phyloP scores from a whole-genome alignment of 495 filamentous ascomycete genomes.

The Daldinia grandis region DNA sequence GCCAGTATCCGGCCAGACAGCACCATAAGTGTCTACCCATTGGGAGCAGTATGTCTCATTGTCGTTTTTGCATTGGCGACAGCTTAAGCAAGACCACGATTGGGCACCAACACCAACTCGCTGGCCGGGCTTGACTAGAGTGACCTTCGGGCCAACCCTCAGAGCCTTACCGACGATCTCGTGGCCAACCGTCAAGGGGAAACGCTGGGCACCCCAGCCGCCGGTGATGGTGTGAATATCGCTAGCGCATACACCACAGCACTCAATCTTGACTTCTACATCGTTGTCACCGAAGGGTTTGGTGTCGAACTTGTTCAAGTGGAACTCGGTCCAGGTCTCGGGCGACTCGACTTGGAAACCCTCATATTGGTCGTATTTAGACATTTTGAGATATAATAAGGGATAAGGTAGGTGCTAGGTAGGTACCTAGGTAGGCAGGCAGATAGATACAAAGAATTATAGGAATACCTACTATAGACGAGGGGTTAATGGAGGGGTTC shows the following conservation, averaged over 20 bases:
- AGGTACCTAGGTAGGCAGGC: too few relatives aligned
- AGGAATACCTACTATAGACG: constrained; percentile 4
- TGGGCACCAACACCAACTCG: constrained; percentile 68
- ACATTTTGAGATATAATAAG: constrained; percentile 32
- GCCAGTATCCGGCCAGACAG: constrained; percentile 62
- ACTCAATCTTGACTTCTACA: constrained; percentile 58
- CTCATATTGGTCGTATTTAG: constrained; percentile 49
- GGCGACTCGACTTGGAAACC: constrained; percentile 65
- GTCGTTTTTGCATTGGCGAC: constrained; percentile 65
- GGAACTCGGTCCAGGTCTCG: constrained; percentile 61
- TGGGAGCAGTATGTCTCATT: constrained; percentile 66
- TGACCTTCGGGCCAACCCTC: constrained; percentile 65
- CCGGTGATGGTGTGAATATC: constrained; percentile 66
- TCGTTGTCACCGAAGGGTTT: constrained; percentile 68
- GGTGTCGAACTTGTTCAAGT: constrained; percentile 64
- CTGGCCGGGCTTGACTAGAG: constrained; percentile 61
- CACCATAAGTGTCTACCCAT: constrained; percentile 65
- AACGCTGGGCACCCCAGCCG: constrained; percentile 63
- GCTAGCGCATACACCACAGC: constrained; percentile 66
- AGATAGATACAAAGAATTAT: constrained; percentile 6
- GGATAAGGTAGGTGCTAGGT: background rate
- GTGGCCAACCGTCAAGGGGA: constrained; percentile 63
- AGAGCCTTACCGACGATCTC: constrained; percentile 60
- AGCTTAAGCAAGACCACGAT: constrained; percentile 61
- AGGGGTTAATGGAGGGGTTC: constrained; percentile 17